Conservation (phyloP, 2,329 filamentous ascomycete genomes). For the Ceratocystiopsis minuta region DNA sequence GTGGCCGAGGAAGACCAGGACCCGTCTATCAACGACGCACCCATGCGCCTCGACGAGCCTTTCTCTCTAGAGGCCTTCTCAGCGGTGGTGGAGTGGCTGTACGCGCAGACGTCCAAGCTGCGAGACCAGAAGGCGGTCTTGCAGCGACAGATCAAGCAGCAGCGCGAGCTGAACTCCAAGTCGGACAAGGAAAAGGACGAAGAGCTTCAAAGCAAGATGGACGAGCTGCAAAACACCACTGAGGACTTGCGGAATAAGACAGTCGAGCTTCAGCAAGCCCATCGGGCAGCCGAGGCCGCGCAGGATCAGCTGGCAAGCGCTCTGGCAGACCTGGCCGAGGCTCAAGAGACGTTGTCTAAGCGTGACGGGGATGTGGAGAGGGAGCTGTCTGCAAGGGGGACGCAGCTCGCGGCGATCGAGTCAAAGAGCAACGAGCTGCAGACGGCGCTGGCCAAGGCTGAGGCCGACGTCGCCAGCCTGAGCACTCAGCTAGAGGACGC, state of each 20-base stretch:
- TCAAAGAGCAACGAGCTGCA: constrained; percentile 22
- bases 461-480: constrained; percentile 21
- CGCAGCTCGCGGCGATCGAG: constrained; percentile 22
- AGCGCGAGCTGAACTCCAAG: constrained; percentile 79
- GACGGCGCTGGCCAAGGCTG: constrained; percentile 18
- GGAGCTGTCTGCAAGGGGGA: constrained; percentile 7
- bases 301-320: constrained; percentile 32
- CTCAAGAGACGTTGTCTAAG: constrained; percentile 9
- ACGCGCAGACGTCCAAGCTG: constrained; percentile 55
- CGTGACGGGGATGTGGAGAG: constrained; percentile 5
- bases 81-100: constrained; percentile 60
- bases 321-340: constrained; percentile 27
- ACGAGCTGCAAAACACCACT: constrained; percentile 41
- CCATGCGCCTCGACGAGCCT: constrained; percentile 34
- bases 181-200: constrained; percentile 56
- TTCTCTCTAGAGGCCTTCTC: constrained; percentile 65
- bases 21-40: constrained; percentile 41
- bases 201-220: constrained; percentile 39
- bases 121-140: constrained; percentile 81
- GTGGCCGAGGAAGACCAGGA: constrained; percentile 40
- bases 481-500: constrained; percentile 17
- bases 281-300: constrained; percentile 19
- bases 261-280: constrained; percentile 29
- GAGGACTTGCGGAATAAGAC: constrained; percentile 40
- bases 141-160: constrained; percentile 84